Evolutionary conservation across 139 green algal species (phyloP).

Genomic region (Bryopsis sp.): DNA sequence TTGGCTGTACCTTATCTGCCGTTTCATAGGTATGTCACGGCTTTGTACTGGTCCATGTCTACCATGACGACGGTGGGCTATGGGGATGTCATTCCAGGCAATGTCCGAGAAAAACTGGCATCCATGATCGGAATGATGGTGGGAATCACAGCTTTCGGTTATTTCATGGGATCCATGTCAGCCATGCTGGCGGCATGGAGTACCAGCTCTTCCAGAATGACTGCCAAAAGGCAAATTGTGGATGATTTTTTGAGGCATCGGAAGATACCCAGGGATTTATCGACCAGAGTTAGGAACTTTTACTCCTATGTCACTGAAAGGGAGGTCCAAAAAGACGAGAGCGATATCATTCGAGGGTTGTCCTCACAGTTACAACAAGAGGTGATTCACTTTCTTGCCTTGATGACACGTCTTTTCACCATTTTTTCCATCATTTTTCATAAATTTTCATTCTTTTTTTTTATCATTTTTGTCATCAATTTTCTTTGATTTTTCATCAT

Average conservation of each 20-base stretch:
- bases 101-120: conserved; percentile 24
- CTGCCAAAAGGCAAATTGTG: no score
- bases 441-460: no score
- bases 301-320: conserved; percentile 9
- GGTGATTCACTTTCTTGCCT: no score
- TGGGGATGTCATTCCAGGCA: conserved; percentile 24
- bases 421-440: no score
- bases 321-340: conserved; percentile 3
- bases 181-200: not conserved
- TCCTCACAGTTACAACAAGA: no score
- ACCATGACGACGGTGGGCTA: conserved; percentile 35
- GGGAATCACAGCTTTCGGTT: conserved; percentile 25
- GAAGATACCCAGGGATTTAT: not conserved
- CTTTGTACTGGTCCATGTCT: conserved; percentile 31
- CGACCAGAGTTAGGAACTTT: conserved; percentile 5
- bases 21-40: conserved; percentile 26
- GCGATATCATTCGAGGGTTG: no score
- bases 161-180: conserved; percentile 24
- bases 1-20: no score
- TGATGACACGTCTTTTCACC: no score
- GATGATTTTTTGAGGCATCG: not conserved
- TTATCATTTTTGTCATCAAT: no score
- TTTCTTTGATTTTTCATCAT: no score
- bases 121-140: conserved; percentile 23
- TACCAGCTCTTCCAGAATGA: no score